A percentile compares a stretch with the other conserved stretches of the same genome.
Conservation (phyloP, 2,329 filamentous ascomycete genomes). For the Truncatella angustata region DNA sequence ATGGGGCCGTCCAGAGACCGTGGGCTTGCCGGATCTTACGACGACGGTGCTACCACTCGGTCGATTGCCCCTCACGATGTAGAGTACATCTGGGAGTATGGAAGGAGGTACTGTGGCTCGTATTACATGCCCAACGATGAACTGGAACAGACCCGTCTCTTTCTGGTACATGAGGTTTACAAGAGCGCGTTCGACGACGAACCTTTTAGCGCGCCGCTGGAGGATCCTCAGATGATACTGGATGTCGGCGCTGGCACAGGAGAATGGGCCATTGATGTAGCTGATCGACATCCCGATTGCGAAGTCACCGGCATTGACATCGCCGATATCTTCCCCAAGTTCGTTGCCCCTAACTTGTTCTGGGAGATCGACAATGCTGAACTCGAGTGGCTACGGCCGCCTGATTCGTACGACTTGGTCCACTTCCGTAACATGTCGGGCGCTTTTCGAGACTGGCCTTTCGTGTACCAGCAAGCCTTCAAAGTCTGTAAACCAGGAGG, state of each 20-base stretch:
- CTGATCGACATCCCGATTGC: constrained; percentile 50
- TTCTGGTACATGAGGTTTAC: constrained; percentile 63
- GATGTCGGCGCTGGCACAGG: constrained; percentile 61
- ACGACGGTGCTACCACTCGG: constrained; percentile 39
- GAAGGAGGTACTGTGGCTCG: constrained; percentile 58
- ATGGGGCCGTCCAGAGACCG: constrained; percentile 34
- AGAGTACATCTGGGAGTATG: constrained; percentile 59
- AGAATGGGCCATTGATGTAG: constrained; percentile 51
- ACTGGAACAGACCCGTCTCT: constrained; percentile 60
- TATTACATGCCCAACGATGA: constrained; percentile 69
- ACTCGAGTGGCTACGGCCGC: constrained; percentile 53
- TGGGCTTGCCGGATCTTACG: constrained; percentile 31
- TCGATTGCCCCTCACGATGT: constrained; percentile 51
- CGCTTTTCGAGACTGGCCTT: constrained; percentile 54
- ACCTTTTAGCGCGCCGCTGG: constrained; percentile 41
- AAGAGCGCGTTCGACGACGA: constrained; percentile 47
- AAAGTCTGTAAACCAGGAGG: constrained; percentile 55
- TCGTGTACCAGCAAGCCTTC: constrained; percentile 52
- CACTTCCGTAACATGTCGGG: constrained; percentile 57
- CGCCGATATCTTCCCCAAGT: constrained; percentile 55
- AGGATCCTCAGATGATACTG: constrained; percentile 43
- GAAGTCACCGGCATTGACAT: constrained; percentile 60
- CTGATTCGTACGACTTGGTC: constrained; percentile 53
- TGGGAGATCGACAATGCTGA: constrained; percentile 61
- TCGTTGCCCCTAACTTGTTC: constrained; percentile 56